A percentile compares a stretch with the other conserved stretches of the same genome.
phyloP scores from a whole-genome alignment of 768 basidiomycete genomes.

The Panaeolus cyanescens region DNA sequence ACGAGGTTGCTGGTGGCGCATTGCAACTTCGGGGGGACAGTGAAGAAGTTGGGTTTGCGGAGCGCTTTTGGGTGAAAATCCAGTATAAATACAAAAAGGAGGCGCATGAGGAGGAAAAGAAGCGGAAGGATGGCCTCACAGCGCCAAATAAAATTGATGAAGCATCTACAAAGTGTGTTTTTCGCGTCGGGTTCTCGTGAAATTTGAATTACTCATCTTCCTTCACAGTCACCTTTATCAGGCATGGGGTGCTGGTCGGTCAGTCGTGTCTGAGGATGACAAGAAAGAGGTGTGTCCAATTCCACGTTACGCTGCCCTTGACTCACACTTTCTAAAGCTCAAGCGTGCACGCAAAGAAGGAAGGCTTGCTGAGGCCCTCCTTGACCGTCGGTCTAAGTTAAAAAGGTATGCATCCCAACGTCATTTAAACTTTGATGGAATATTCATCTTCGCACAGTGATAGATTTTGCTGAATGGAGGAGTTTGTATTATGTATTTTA shows the following conservation, averaged over 20 bases:
- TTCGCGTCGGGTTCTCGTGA: background rate
- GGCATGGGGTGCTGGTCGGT: conserved; percentile 82
- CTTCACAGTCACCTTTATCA: conserved; percentile 71
- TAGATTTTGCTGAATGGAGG: conserved; percentile 45
- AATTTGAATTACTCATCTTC: conserved; percentile 1
- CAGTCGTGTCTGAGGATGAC: conserved; percentile 68
- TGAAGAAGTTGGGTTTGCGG: conserved; percentile 82
- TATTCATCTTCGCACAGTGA: conserved; percentile 33
- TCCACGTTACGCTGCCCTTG: background rate
- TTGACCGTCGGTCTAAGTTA: conserved; percentile 84
- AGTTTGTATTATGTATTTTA: background rate
- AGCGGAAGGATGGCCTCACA: conserved; percentile 60
- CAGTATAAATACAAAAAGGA: conserved; percentile 90
- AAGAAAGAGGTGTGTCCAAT: conserved; percentile 60
- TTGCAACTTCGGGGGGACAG: conserved; percentile 81
- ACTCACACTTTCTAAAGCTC: conserved; percentile 25
- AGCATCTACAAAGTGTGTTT: conserved; percentile 67
- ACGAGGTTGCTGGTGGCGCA: conserved; percentile 84
- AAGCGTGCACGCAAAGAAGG: conserved; percentile 70
- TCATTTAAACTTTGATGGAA: background rate
- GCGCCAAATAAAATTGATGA: conserved; percentile 67
- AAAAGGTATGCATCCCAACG: conserved; percentile 60
- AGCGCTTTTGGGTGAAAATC: conserved; percentile 88
- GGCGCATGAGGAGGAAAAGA: conserved; percentile 76
- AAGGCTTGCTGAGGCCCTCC: conserved; percentile 74